Conservation (phyloP, 192 early-diverging fungal species). For the Paraglomus occultum region DNA sequence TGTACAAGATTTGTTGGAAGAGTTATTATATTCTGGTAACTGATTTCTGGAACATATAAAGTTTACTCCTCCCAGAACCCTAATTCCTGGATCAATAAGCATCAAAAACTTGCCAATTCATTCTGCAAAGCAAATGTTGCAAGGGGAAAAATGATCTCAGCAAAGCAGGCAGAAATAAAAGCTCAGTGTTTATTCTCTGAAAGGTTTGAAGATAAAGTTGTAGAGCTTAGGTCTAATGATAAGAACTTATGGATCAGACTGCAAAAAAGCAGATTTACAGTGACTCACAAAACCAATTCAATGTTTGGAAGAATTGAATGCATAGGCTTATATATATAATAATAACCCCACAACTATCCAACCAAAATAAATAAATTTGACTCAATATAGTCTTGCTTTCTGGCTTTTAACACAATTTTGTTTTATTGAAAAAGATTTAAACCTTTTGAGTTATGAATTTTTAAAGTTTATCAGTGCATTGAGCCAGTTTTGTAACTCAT, state of each 20-base stretch:
- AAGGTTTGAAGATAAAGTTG: constrained; percentile 18
- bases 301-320: no score
- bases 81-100: constrained; percentile 1
- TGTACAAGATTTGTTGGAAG: constrained; percentile 22
- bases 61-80: not conserved
- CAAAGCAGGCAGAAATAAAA: constrained; percentile 14
- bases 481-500: no score
- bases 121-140: not conserved
- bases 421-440: no score
- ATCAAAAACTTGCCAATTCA: constrained; percentile 22
- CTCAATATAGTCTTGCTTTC: no score
- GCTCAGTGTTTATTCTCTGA: not conserved
- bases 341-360: no score
- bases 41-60: constrained; percentile 6
- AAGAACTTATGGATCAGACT: constrained; percentile 19
- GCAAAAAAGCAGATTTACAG: constrained; percentile 1
- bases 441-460: no score
- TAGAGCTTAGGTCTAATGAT: constrained; percentile 17
- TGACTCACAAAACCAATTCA: no score
- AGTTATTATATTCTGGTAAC: not conserved
- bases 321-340: no score
- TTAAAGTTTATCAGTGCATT: no score
- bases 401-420: no score
- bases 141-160: constrained; percentile 8
- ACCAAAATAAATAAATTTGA: no score